phyloP scores from a whole-genome alignment of 257 asterid species.

The Solanum appendiculatum region DNA sequence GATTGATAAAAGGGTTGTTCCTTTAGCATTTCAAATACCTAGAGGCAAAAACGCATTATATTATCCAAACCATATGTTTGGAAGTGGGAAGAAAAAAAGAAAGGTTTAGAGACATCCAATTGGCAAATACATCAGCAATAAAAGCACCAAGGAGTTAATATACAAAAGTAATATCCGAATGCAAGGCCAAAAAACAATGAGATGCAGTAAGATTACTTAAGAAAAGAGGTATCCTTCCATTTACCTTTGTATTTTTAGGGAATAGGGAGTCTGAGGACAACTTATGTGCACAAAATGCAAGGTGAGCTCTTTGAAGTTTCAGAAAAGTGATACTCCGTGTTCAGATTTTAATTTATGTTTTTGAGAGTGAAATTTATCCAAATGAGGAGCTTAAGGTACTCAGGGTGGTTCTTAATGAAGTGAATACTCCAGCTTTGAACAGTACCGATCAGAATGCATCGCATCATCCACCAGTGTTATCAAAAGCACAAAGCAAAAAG shows the following conservation, averaged over 20 bases:
- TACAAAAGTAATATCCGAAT: not conserved
- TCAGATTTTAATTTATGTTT: not conserved
- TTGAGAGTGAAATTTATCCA: not conserved
- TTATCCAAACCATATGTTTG: not conserved
- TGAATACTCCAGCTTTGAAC: not conserved
- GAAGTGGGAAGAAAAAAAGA: not conserved
- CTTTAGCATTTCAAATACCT: constrained; percentile 89
- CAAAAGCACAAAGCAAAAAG: not conserved
- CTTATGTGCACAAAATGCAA: not conserved
- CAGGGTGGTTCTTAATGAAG: not conserved
- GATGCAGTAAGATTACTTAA: not conserved
- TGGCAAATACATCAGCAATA: not conserved
- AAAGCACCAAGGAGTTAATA: not conserved
- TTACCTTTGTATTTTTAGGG: not conserved
- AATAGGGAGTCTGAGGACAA: not conserved
- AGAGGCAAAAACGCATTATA: not conserved
- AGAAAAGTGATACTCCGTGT: not conserved
- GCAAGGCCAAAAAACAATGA: not conserved
- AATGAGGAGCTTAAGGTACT: not conserved
- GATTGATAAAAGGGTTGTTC: constrained; percentile 79
- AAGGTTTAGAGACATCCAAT: not conserved
- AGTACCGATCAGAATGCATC: not conserved
- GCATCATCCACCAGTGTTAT: not conserved
- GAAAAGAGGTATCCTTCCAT: not conserved
- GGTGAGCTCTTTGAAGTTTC: not conserved